Evolutionary conservation across 495 filamentous ascomycete species (phyloP), one percentile per base, ranked within the genome.

Genomic region (Hypoxylon rickii): DNA sequence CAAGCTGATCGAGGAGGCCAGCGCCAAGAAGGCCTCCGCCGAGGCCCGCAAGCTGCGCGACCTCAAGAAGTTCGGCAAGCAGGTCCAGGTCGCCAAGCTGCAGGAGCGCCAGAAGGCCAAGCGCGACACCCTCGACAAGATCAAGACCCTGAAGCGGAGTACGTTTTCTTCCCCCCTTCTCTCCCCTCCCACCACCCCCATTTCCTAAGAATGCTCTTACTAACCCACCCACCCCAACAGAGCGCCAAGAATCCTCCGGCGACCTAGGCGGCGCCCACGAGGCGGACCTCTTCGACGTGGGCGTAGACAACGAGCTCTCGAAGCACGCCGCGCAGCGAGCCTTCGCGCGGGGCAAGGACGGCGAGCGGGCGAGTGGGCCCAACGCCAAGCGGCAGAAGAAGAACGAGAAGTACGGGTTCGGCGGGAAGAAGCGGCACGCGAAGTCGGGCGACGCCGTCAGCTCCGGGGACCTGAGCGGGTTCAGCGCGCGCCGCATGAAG

Each of bases 1-100:
- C 70, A 96, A 95, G 81, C 77, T 97, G 65, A 81, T 92, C 53
- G 93, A 97, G 58, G 91, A 93, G 70, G 94, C 93, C 7, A 89
- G 92, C 22, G 75, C 80, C 43, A 96, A 94, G 81, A 96, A 96
- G 81, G 93, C 95, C 1, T 82, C 90, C 5, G 85, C 87, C 15
- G 94, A 98, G 72, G 94, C 94, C 19, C 83, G 90, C 68, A 88
- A 89, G 76, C 91, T 89, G 79, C 80, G 94, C 52, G 94, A 98
- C 74, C 77, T 97, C 59, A 97, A 96, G 86, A 97, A 97, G 75
- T 98, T 97, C 74, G 94, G 94, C 58, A 98, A 98, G 78, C 89
- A 96, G 76, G 94, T 97, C 55, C 94, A 98, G 80, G 85, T 96
- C 58, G 92, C 90, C 55, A 97, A 96, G 81, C 70, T 93, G 76